Conservation (phyloP, 2,329 filamentous ascomycete genomes). For the Celoporthe dispersa region DNA sequence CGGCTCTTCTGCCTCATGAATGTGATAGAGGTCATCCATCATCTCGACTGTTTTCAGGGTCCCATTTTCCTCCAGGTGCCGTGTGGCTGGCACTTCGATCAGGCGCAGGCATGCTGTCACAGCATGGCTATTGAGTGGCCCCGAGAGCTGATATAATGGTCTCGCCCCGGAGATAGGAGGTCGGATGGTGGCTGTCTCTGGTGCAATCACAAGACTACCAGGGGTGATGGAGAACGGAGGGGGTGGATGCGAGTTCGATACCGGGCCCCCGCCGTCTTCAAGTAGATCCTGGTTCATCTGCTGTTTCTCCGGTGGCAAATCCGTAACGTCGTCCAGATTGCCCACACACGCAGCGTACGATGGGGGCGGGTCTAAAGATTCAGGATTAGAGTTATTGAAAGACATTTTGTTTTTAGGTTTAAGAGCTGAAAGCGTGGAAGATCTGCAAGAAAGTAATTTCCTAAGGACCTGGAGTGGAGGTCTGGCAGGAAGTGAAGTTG, state of each 20-base stretch:
- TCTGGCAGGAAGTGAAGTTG: background rate
- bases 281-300: background rate
- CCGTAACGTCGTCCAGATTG: background rate
- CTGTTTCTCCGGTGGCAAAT: background rate
- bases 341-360: conserved; percentile 5
- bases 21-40: conserved; percentile 15
- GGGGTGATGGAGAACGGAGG: conserved; percentile 24
- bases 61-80: conserved; percentile 2
- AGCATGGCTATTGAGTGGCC: conserved; percentile 10
- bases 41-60: background rate
- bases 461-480: background rate
- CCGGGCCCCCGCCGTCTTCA: background rate
- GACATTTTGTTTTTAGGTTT: background rate
- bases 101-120: conserved; percentile 2
- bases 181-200: background rate
- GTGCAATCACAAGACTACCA: conserved; percentile 16
- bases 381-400: background rate
- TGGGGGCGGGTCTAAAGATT: conserved; percentile 3
- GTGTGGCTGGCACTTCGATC: background rate
- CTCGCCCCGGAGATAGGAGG: background rate
- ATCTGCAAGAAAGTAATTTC: background rate
- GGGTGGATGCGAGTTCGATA: conserved; percentile 2
- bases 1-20: background rate
- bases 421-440: background rate
- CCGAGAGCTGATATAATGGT: conserved; percentile 19